Conservation (phyloP, 177 flowering plant genomes). For the Telopea speciosissima region DNA sequence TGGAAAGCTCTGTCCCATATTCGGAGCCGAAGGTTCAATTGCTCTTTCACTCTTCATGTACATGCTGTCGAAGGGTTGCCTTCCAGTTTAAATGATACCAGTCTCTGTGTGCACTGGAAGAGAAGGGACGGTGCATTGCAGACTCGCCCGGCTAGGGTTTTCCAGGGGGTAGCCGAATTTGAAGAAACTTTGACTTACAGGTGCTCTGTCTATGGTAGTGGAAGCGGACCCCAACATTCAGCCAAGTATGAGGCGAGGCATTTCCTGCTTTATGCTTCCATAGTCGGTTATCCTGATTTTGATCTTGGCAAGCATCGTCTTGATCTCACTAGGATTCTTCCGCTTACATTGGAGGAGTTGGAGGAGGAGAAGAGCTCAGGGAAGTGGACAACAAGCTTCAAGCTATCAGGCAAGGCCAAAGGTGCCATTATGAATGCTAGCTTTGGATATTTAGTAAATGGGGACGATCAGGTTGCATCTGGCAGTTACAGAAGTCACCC, state of each 20-base stretch:
- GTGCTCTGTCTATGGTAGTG: conserved; percentile 71
- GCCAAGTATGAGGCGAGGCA: conserved; percentile 93
- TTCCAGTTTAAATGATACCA: conserved; percentile 25
- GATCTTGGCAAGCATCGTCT: conserved; percentile 91
- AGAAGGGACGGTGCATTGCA: conserved; percentile 57
- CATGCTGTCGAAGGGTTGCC: conserved; percentile 72
- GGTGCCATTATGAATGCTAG: conserved; percentile 85
- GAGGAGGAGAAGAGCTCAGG: conserved; percentile 86
- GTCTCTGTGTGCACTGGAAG: conserved; percentile 77
- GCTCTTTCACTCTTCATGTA: conserved; percentile 68
- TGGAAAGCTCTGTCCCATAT: conserved; percentile 62
- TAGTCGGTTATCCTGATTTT: conserved; percentile 45
- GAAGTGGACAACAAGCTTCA: conserved; percentile 87
- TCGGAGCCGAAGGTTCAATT: conserved; percentile 50
- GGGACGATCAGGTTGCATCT: conserved; percentile 27
- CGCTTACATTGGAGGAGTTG: conserved; percentile 85
- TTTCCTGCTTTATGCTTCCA: conserved; percentile 57
- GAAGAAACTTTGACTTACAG: conserved; percentile 56
- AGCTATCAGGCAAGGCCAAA: conserved; percentile 67
- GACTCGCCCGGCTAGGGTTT: conserved; percentile 49
- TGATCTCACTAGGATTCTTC: conserved; percentile 90
- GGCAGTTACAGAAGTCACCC: conserved; percentile 20
- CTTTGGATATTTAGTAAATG: conserved; percentile 61
- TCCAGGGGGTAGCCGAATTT: conserved; percentile 56
- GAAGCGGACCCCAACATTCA: conserved; percentile 74